Percentiles rank a stretch among this genome's conserved stretches.
Evolutionary conservation across 108 stramenopile genomes (phyloP).

Genomic region (Cyclotella choctawhatcheeana): DNA sequence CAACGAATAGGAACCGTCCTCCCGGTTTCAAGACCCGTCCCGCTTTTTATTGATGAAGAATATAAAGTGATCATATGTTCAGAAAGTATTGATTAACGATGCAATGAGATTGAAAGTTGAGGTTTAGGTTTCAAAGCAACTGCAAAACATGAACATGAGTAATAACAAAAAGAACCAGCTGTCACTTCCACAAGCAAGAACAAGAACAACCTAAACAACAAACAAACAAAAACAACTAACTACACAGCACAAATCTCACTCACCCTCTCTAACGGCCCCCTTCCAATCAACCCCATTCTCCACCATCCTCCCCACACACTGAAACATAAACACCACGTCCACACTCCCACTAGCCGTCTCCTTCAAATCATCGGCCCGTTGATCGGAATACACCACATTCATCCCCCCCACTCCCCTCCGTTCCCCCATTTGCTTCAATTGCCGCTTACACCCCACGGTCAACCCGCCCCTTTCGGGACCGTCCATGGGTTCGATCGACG

Average conservation of each 20-base stretch:
- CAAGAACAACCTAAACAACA: too few species aligned
- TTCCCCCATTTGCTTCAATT: conserved; percentile 75
- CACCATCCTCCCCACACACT: conserved; percentile 64
- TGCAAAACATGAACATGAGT: too few species aligned
- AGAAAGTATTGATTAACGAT: too few species aligned
- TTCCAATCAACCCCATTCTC: conserved; percentile 88
- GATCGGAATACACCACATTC: conserved; percentile 62
- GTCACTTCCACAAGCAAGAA: too few species aligned
- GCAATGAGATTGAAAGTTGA: too few species aligned
- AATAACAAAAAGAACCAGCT: too few species aligned
- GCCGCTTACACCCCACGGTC: conserved; percentile 56
- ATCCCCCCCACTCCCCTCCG: too few species aligned
- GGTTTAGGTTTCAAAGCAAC: too few species aligned
- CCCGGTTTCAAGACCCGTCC: conserved; percentile 86
- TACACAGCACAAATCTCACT: too few species aligned
- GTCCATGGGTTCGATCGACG: conserved; percentile 51
- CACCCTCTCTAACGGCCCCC: conserved; percentile 68
- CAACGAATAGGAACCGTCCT: conserved; percentile 84
- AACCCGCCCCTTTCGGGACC: conserved; percentile 53
- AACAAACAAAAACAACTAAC: too few species aligned
- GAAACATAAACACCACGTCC: conserved; percentile 81
- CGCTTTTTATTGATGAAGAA: too few species aligned
- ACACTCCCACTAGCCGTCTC: conserved; percentile 71
- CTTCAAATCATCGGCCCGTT: conserved; percentile 69
- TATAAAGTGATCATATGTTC: too few species aligned